Conservation (phyloP, 306 rosid genomes). For the Nissolia schottii region DNA sequence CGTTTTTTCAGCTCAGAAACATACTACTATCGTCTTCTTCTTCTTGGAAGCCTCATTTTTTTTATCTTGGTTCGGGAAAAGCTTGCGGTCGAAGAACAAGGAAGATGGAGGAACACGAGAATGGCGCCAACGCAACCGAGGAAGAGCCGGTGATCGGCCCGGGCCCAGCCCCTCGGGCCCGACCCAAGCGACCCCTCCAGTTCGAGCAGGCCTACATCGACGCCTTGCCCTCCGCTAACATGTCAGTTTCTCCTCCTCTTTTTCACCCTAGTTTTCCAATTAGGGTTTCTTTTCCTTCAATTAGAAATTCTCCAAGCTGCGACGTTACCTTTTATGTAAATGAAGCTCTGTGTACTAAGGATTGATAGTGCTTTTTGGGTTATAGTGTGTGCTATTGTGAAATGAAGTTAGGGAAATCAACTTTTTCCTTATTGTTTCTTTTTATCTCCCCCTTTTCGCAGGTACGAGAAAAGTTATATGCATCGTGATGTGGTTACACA, state of each 20-base stretch:
- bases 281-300: conserved; percentile 17
- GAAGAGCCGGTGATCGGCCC: conserved; percentile 66
- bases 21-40: neutral
- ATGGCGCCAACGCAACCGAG: conserved; percentile 35
- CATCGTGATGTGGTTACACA: conserved; percentile 95
- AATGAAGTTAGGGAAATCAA: neutral
- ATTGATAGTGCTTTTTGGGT: neutral
- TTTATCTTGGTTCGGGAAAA: neutral
- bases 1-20: neutral
- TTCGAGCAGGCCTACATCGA: conserved; percentile 95
- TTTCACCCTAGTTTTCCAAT: neutral
- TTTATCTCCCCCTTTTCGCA: neutral
- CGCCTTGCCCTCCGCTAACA: conserved; percentile 81
- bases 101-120: conserved; percentile 37
- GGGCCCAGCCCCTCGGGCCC: conserved; percentile 75
- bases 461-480: conserved; percentile 99
- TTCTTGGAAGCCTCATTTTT: neutral
- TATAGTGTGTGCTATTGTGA: neutral
- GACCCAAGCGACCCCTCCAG: conserved; percentile 91
- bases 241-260: conserved; percentile 33
- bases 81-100: neutral
- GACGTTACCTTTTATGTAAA: too few relatives aligned
- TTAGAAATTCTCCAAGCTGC: neutral
- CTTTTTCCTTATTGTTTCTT: neutral
- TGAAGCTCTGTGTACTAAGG: neutral